phyloP scores from a whole-genome alignment of 2,329 filamentous ascomycete genomes.

The Conoideocrella luteorostrata region DNA sequence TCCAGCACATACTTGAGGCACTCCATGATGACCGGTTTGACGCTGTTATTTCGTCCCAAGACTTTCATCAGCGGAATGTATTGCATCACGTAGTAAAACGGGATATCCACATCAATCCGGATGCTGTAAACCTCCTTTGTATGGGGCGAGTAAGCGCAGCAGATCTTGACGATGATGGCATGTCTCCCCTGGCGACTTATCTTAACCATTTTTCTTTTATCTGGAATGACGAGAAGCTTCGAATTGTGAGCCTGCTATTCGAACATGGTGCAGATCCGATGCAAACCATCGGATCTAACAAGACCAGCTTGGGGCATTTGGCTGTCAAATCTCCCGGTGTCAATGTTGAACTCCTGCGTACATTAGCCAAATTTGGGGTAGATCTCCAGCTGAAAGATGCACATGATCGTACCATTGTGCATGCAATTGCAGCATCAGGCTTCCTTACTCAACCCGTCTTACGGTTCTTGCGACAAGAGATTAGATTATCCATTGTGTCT shows the following conservation, averaged over 20 bases:
- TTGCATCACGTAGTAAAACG: neutral
- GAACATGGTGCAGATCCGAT: neutral
- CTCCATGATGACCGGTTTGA: neutral
- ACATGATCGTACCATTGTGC: neutral
- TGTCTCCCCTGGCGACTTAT: neutral
- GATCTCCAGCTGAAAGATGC: neutral
- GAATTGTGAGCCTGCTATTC: neutral
- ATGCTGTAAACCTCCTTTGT: neutral
- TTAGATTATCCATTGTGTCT: neutral
- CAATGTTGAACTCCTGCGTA: neutral
- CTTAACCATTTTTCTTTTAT: neutral
- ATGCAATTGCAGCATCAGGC: neutral
- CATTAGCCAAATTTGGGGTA: neutral
- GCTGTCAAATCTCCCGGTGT: neutral
- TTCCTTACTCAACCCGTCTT: neutral
- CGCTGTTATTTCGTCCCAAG: neutral
- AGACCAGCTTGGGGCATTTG: neutral
- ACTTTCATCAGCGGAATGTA: neutral
- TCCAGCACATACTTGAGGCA: neutral
- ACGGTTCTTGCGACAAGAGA: neutral
- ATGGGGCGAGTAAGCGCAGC: neutral
- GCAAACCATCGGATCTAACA: neutral
- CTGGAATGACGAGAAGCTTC: neutral
- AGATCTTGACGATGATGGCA: neutral
- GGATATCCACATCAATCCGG: neutral